Evolutionary conservation across 257 asterid genomes (phyloP).

Genomic region (Anisodus tanguticus): DNA sequence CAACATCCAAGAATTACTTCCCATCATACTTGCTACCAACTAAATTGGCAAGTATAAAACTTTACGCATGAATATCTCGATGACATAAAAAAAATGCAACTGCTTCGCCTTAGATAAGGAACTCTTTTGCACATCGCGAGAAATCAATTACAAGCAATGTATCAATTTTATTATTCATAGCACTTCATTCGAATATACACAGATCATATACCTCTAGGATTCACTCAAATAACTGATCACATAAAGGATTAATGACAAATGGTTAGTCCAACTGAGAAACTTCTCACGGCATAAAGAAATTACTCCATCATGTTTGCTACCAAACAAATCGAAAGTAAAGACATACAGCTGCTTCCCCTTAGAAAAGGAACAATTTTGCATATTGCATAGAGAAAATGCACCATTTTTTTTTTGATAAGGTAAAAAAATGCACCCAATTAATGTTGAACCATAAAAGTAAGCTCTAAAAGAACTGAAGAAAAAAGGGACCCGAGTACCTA

Average conservation of each 20-base stretch:
- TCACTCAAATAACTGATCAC: background rate
- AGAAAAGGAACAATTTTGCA: background rate
- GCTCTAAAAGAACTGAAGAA: background rate
- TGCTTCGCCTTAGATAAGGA: too few relatives aligned
- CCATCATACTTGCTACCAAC: too few relatives aligned
- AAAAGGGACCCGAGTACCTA: constrained; percentile 43
- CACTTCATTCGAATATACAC: background rate
- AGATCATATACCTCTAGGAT: background rate
- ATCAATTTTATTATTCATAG: background rate
- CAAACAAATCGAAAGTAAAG: background rate
- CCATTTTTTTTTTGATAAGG: too few relatives aligned
- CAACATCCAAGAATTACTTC: too few relatives aligned
- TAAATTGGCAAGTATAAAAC: too few relatives aligned
- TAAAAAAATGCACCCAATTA: background rate
- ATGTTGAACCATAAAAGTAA: background rate
- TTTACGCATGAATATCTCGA: too few relatives aligned
- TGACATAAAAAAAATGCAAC: too few relatives aligned
- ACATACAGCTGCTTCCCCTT: background rate
- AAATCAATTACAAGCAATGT: background rate
- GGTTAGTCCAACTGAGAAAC: background rate
- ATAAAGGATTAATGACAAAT: background rate
- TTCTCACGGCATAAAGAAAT: background rate
- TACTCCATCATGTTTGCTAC: background rate
- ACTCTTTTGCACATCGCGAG: background rate
- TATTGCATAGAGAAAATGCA: background rate